Evolutionary conservation across 371 early-diverging fungal species (phyloP).

Genomic region (Hamiltosporidium magnivora): DNA sequence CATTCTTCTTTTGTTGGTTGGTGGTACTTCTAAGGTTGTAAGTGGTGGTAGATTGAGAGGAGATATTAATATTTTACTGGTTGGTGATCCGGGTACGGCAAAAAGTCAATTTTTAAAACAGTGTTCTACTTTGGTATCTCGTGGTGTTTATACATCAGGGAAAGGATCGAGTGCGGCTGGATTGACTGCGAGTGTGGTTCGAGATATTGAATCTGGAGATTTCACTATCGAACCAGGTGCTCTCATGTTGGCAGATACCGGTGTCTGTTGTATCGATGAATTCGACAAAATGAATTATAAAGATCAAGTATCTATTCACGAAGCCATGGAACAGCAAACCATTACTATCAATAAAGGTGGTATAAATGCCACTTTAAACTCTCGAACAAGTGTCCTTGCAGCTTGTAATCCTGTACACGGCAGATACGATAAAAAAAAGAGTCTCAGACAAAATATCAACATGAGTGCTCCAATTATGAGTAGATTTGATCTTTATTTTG

Average conservation of each 20-base stretch:
- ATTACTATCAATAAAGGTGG: slow-evolving; percentile 98
- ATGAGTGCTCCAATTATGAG: slow-evolving; percentile 97
- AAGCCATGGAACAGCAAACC: slow-evolving; percentile 99
- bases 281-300: slow-evolving; percentile 96
- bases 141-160: slow-evolving; percentile 89
- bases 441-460: slow-evolving; percentile 74
- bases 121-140: slow-evolving; percentile 59
- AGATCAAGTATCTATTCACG: slow-evolving; percentile 99
- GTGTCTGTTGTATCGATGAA: slow-evolving; percentile 91
- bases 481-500: slow-evolving; percentile 95
- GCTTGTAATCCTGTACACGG: slow-evolving; percentile 58
- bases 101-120: slow-evolving; percentile 92
- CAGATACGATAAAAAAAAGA: slow-evolving; percentile 55
- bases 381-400: slow-evolving; percentile 53
- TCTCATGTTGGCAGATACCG: slow-evolving; percentile 94
- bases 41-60: slow-evolving; percentile 57
- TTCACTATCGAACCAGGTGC: slow-evolving; percentile 98
- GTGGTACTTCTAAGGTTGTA: slow-evolving; percentile 62
- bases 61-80: slow-evolving; percentile 83
- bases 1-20: slow-evolving; percentile 54
- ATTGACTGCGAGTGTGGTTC: slow-evolving; percentile 88
- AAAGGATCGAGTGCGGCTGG: slow-evolving; percentile 96
- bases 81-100: slow-evolving; percentile 96
- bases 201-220: slow-evolving; percentile 72
- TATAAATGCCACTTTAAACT: slow-evolving; percentile 63